These are phyloP conservation scores for Medicago truncatula DNA, from an alignment of 306 rosid genomes.

Conservation along the genomic window DNA sequence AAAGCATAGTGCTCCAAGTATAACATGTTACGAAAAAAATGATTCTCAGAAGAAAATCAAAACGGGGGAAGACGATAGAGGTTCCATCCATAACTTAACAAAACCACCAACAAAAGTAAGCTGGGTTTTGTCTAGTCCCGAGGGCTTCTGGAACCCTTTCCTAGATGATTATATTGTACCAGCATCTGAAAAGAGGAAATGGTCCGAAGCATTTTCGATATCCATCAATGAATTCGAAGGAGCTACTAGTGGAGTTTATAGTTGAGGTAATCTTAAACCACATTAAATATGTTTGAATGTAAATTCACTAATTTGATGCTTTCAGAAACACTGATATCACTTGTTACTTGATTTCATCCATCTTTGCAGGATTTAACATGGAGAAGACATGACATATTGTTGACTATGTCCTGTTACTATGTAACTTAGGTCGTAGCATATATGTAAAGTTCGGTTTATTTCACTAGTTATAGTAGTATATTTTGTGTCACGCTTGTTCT, in stretches of 20 bases:
- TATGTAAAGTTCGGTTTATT: not conserved
- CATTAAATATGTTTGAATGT: conserved; percentile 23
- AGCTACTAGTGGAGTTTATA: conserved; percentile 16
- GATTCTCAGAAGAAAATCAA: conserved; percentile 40
- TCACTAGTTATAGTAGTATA: conserved; percentile 10
- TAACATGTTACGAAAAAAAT: conserved; percentile 33
- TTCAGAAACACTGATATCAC: conserved; percentile 16
- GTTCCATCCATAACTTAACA: conserved; percentile 42
- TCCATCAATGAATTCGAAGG: conserved; percentile 33
- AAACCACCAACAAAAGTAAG: conserved; percentile 55
- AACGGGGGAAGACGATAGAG: conserved; percentile 20
- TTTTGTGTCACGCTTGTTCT: not conserved
- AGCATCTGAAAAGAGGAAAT: conserved; percentile 59
- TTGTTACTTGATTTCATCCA: conserved; percentile 15
- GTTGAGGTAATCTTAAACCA: conserved; percentile 37
- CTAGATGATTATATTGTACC: conserved; percentile 47
- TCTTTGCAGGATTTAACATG: conserved; percentile 36
- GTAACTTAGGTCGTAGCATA: conserved; percentile 7
- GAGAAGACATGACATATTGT: conserved; percentile 12
- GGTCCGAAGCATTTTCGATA: conserved; percentile 64
- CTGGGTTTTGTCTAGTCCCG: conserved; percentile 68
- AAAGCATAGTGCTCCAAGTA: not conserved
- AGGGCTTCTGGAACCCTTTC: conserved; percentile 60
- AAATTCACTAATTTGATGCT: not conserved
- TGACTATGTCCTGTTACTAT: conserved; percentile 4